Percentiles rank a stretch among this genome's conserved stretches.
These are phyloP conservation scores for Cryptococcus sp. DNA, from an alignment of 1,284 basidiomycete genomes.

Conservation along the genomic window DNA sequence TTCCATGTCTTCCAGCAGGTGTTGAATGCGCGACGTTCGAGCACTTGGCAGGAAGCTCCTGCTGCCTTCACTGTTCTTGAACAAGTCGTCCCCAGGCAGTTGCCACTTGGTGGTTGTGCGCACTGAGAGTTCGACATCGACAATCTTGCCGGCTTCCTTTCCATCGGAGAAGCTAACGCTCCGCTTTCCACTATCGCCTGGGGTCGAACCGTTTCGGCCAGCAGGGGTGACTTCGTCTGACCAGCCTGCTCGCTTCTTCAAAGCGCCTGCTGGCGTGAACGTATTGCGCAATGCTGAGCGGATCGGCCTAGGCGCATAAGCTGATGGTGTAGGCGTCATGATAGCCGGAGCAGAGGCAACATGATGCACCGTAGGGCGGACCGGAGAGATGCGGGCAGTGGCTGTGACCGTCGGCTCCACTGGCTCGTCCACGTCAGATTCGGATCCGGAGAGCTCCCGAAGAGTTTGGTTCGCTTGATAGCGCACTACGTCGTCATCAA, in stretches of 20 bases:
- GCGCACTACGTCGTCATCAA: slow-evolving; percentile 9
- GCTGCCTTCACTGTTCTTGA: slow-evolving; percentile 23
- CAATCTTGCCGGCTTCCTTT: slow-evolving; percentile 77
- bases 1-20: slow-evolving; percentile 71
- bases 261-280: slow-evolving; percentile 45
- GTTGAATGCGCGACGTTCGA: slow-evolving; percentile 74
- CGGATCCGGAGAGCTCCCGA: slow-evolving; percentile 8
- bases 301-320: slow-evolving; percentile 28
- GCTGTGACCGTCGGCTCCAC: slow-evolving; percentile 4
- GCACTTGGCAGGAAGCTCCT: slow-evolving; percentile 62
- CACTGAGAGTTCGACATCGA: slow-evolving; percentile 57
- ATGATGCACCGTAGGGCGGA: slow-evolving; percentile 29
- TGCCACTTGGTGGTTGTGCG: slow-evolving; percentile 14
- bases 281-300: slow-evolving; percentile 46
- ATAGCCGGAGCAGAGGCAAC: slow-evolving; percentile 37
- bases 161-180: slow-evolving; percentile 96
- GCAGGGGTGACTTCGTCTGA: slow-evolving; percentile 38
- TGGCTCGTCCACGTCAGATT: slow-evolving; percentile 14
- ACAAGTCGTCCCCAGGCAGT: slow-evolving; percentile 38
- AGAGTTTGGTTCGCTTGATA: slow-evolving; percentile 8
- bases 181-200: slow-evolving; percentile 56
- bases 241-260: slow-evolving; percentile 52
- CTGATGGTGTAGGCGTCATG: slow-evolving; percentile 36
- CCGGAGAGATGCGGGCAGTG: slow-evolving; percentile 15
- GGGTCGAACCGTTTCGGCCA: slow-evolving; percentile 13